phyloP scores from a whole-genome alignment of 2,329 filamentous ascomycete species.

The Fusarium sp. region DNA sequence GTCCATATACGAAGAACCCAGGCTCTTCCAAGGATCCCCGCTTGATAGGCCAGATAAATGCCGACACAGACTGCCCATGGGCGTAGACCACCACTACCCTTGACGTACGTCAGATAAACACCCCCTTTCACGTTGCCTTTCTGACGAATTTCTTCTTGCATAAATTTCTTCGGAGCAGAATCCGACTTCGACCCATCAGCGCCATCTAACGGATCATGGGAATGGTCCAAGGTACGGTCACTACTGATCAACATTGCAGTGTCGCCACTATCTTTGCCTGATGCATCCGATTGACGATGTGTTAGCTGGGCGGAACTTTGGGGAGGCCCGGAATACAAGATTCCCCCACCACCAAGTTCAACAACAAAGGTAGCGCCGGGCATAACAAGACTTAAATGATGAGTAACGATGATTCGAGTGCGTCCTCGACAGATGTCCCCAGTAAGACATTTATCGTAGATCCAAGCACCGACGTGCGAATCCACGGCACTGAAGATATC shows the following conservation, averaged over 20 bases:
- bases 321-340: conserved; percentile 57
- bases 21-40: conserved; percentile 65
- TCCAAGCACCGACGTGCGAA: conserved; percentile 80
- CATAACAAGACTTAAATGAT: conserved; percentile 78
- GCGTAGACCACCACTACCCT: conserved; percentile 66
- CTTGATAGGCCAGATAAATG: conserved; percentile 66
- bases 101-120: conserved; percentile 75
- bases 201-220: background rate
- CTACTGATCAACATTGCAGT: conserved; percentile 39
- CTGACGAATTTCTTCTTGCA: conserved; percentile 78
- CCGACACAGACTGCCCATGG: conserved; percentile 68
- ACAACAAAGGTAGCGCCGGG: conserved; percentile 78
- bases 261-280: conserved; percentile 57
- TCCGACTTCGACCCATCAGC: conserved; percentile 57
- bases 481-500: conserved; percentile 87
- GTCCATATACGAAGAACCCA: conserved; percentile 76
- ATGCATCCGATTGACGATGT: background rate
- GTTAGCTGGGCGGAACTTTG: background rate
- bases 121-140: conserved; percentile 73
- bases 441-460: conserved; percentile 79
- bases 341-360: conserved; percentile 74
- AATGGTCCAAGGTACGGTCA: no score
- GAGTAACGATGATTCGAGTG: conserved; percentile 84
- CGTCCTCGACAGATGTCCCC: conserved; percentile 75
- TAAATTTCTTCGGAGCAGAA: conserved; percentile 73